Conservation (phyloP, 2,329 filamentous ascomycete genomes). For the Penicillium sp. region DNA sequence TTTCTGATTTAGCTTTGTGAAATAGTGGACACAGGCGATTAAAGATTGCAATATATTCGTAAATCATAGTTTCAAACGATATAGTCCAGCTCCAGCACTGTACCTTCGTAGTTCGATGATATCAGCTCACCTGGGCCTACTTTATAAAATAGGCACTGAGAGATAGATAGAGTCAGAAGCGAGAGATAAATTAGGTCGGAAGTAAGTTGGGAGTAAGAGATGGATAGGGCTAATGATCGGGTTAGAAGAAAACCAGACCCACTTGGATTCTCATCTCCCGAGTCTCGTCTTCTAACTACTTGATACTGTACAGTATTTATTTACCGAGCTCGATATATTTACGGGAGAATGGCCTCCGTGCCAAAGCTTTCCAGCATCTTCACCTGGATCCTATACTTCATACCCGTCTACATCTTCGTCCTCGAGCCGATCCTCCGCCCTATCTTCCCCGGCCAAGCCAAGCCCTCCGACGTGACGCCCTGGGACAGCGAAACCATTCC, state of each 20-base stretch:
- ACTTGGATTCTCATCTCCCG: too few species aligned
- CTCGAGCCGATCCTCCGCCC: conserved; percentile 31
- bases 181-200: too few species aligned
- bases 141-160: too few species aligned
- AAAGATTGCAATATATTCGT: not conserved
- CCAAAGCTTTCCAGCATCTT: conserved; percentile 31
- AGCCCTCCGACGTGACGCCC: conserved; percentile 5
- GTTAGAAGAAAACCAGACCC: too few species aligned
- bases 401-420: conserved; percentile 37
- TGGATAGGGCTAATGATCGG: too few species aligned
- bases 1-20: conserved; percentile 2
- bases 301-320: conserved; percentile 2
- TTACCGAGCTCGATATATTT: not conserved
- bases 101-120: not conserved
- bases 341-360: conserved; percentile 19
- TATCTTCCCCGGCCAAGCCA: conserved; percentile 15
- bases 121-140: not conserved
- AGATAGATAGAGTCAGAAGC: too few species aligned
- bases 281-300: too few species aligned
- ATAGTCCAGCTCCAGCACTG: not conserved
- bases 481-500: conserved; percentile 1
- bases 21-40: not conserved
- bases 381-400: conserved; percentile 34
- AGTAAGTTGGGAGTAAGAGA: too few species aligned
- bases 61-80: not conserved